phyloP scores from a whole-genome alignment of 495 filamentous ascomycete genomes.

The Achaetomiella virescens region DNA sequence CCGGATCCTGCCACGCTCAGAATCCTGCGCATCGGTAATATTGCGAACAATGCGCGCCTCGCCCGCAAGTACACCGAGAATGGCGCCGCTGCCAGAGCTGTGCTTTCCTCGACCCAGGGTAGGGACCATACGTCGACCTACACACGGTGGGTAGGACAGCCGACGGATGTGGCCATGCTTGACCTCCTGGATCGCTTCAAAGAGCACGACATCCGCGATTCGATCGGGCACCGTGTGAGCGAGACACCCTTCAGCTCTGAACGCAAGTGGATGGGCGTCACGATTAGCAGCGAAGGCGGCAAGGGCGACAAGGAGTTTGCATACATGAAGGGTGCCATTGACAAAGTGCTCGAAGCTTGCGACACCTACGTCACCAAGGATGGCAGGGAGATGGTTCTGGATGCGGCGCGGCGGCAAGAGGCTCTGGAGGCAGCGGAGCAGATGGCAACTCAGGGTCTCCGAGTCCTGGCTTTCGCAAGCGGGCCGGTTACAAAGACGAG shows the following conservation, averaged over 20 bases:
- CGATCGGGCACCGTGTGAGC: conserved; percentile 66
- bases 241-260: conserved; percentile 96
- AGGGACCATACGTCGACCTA: conserved; percentile 53
- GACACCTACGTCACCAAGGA: conserved; percentile 86
- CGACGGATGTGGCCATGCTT: conserved; percentile 91
- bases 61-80: conserved; percentile 53
- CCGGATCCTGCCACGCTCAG: conserved; percentile 67
- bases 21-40: conserved; percentile 84
- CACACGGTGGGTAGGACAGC: conserved; percentile 93
- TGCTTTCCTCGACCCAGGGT: conserved; percentile 68
- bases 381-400: conserved; percentile 80
- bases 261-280: conserved; percentile 97
- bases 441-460: conserved; percentile 89
- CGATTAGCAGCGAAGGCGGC: conserved; percentile 57
- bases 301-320: conserved; percentile 59
- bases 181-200: conserved; percentile 86
- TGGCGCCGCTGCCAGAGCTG: conserved; percentile 62
- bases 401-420: conserved; percentile 65
- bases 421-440: conserved; percentile 74
- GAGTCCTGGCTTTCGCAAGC: conserved; percentile 88
- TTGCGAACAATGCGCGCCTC: conserved; percentile 90
- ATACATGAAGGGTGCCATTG: conserved; percentile 92
- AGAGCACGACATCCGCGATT: conserved; percentile 82
- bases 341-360: conserved; percentile 77
- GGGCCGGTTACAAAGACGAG: conserved; percentile 45